Evolutionary conservation across 306 rosid genomes (phyloP), one percentile per base, ranked within the genome.

Genomic region (Glycine latifolia): DNA sequence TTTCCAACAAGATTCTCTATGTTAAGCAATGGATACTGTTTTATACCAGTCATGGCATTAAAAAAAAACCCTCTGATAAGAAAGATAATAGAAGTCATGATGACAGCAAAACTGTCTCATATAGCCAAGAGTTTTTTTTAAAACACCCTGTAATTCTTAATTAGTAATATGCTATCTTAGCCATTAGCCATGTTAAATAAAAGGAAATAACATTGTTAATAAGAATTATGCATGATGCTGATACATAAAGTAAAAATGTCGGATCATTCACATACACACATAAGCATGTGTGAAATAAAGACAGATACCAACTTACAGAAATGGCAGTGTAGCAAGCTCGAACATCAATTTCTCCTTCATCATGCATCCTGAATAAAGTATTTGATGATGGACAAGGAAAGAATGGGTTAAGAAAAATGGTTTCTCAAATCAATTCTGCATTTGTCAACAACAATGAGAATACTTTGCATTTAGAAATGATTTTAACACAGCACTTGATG

Each of bases 311-410:
- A 89, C 95, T 88, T 87, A 93, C 99, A 82, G 99, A 93, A 79
- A 95, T 89, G 61, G 99, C 97, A 83, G 97, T 95, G 90, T 95
- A 95, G 91, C 94, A 90, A 76, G 97, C 97, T 60, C 99, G 95
- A 41, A 88, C 93, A 71, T 95, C 99, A 71, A 91, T 88, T 89
- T 95, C 99, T 82, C 97, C 99, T 49, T 79, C 93, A 83, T 90
- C 91, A 76, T 95, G 99, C 97, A 93, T 93, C 85, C 99, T 95
- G 71, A 68, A 39, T 55, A 76, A 69, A 69, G 67, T 35, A 70
- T 78, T 79, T 6, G 33, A 82, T 17, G 41, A 65, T 74, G 67
- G 11, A 56, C 82, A 39, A 83, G 31, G 31, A 26, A 26, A 66
- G 7, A 66, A 75, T 0, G 10, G 54, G 41, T 62, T 65, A 68